These are phyloP conservation scores for Metschnikowia koreensis DNA, from an alignment of 805 yeast genomes.

Conservation along the genomic window DNA sequence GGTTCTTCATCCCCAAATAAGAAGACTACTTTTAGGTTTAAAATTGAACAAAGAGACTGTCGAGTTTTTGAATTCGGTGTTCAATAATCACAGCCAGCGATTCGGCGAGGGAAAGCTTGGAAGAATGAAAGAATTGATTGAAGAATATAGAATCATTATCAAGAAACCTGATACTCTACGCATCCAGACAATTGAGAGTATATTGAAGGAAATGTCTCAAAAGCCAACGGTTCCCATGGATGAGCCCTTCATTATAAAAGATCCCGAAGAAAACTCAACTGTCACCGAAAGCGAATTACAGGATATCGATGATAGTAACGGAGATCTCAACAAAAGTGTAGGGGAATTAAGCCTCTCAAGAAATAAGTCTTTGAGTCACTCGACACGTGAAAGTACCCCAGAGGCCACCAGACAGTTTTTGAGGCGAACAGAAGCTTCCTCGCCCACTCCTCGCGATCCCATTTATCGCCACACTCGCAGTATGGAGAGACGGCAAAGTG, in stretches of 20 bases:
- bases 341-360: conserved; percentile 17
- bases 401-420: conserved; percentile 13
- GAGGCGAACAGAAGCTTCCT: conserved; percentile 6
- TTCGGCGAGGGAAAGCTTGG: conserved; percentile 4
- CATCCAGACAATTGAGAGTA: not conserved
- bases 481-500: not conserved
- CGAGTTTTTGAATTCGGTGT: conserved; percentile 12
- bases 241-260: conserved; percentile 17
- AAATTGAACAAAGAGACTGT: conserved; percentile 11
- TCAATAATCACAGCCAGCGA: conserved; percentile 9
- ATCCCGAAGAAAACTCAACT: conserved; percentile 12
- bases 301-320: conserved; percentile 16
- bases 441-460: not conserved
- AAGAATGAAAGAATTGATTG: not conserved
- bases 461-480: not conserved
- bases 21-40: conserved; percentile 9
- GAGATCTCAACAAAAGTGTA: conserved; percentile 20
- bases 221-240: conserved; percentile 16
- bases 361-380: not conserved
- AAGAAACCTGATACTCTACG: not conserved
- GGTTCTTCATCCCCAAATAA: conserved; percentile 19
- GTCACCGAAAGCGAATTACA: conserved; percentile 6
- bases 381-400: conserved; percentile 4
- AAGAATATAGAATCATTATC: conserved; percentile 5
- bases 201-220: conserved; percentile 1